phyloP scores from a whole-genome alignment of 1,284 basidiomycete species.

The Golubevia pallescens region DNA sequence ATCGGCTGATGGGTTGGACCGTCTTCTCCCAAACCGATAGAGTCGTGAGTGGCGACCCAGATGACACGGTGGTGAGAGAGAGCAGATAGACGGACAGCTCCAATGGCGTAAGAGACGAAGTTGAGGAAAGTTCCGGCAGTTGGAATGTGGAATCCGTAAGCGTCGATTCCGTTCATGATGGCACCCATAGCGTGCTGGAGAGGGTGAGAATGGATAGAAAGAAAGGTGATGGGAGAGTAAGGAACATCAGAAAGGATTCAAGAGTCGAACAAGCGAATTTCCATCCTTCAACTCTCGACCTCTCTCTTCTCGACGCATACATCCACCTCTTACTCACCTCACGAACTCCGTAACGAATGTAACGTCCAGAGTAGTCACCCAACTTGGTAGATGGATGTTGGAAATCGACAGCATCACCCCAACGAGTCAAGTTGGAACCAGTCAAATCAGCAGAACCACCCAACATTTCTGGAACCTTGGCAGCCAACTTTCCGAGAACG shows the following conservation, averaged over 20 bases:
- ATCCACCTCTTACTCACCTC: conserved; percentile 66
- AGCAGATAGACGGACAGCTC: conserved; percentile 88
- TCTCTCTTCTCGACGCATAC: not conserved
- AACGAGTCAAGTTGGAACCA: conserved; percentile 85
- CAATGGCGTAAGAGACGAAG: conserved; percentile 91
- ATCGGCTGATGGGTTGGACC: conserved; percentile 95
- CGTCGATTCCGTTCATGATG: conserved; percentile 71
- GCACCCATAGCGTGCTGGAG: conserved; percentile 85
- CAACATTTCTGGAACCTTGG: conserved; percentile 77
- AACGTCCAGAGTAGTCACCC: conserved; percentile 83
- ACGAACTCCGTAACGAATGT: conserved; percentile 94
- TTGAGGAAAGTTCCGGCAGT: conserved; percentile 69
- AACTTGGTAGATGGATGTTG: conserved; percentile 81
- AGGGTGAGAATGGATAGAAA: not conserved
- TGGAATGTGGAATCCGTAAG: conserved; percentile 79
- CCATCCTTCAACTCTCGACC: not conserved
- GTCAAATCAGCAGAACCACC: conserved; percentile 93
- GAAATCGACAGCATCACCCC: conserved; percentile 83
- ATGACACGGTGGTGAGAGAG: conserved; percentile 87
- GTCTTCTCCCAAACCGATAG: conserved; percentile 74
- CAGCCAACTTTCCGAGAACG: conserved; percentile 78
- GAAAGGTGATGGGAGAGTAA: not conserved
- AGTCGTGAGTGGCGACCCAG: conserved; percentile 77
- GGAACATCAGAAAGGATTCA: not conserved
- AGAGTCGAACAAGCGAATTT: not conserved